Evolutionary conservation across 371 early-diverging fungal genomes (phyloP).

Genomic region (Zychaea mexicana): DNA sequence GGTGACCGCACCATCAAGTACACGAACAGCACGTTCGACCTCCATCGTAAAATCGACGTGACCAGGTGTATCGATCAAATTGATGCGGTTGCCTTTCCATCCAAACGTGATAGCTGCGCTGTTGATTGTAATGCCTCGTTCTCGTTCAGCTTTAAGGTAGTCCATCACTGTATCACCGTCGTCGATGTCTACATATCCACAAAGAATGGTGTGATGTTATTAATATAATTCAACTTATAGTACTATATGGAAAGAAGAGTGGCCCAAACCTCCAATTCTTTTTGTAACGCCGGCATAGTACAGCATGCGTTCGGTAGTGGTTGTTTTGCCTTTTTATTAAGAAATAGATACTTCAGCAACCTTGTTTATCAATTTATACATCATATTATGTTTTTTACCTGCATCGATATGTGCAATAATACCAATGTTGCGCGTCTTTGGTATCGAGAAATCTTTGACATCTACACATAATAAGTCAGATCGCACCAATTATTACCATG

Average conservation of each 20-base stretch:
- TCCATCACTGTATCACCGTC: conserved; percentile 95
- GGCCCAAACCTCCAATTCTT: conserved; percentile 70
- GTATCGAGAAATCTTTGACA: conserved; percentile 52
- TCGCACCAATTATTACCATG: too few relatives aligned
- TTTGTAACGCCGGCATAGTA: conserved; percentile 92
- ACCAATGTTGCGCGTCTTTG: conserved; percentile 89
- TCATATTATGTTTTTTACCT: conserved; percentile 33
- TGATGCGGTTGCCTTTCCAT: conserved; percentile 85
- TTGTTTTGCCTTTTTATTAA: conserved; percentile 79
- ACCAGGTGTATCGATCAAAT: conserved; percentile 96
- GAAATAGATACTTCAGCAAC: too few relatives aligned
- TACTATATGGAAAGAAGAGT: background rate
- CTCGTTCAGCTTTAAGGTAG: conserved; percentile 87
- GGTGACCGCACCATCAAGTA: conserved; percentile 93
- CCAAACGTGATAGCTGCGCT: conserved; percentile 94
- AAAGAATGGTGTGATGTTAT: too few relatives aligned
- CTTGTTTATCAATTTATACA: too few relatives aligned
- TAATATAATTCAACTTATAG: too few relatives aligned
- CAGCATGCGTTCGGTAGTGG: conserved; percentile 97
- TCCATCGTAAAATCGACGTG: conserved; percentile 97
- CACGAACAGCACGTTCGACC: conserved; percentile 90
- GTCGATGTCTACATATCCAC: conserved; percentile 76
- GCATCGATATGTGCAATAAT: conserved; percentile 99
- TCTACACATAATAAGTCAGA: conserved; percentile 13
- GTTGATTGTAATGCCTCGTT: conserved; percentile 94